Evolutionary conservation across 805 yeast genomes (phyloP).

Genomic region (Hanseniaspora opuntiae): DNA sequence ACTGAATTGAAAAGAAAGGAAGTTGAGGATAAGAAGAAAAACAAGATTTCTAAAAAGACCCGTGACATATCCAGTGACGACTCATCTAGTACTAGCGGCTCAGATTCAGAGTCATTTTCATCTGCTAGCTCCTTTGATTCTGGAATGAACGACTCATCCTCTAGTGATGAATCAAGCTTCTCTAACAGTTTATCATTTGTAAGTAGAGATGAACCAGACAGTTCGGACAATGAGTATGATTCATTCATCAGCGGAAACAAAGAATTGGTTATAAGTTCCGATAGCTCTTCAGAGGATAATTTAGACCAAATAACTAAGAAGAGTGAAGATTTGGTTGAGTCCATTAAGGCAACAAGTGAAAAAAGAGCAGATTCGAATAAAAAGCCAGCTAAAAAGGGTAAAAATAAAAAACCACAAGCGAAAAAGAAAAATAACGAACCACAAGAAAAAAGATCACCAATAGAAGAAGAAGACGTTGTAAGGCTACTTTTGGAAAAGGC

Average conservation of each 20-base stretch:
- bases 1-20: background rate
- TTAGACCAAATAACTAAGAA: background rate
- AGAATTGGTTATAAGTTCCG: background rate
- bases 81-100: background rate
- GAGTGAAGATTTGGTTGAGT: background rate
- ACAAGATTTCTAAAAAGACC: background rate
- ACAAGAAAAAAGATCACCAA: too few relatives aligned
- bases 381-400: background rate
- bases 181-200: background rate
- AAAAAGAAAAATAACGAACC: background rate
- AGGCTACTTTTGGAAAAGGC: slow-evolving; percentile 9
- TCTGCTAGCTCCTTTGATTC: background rate
- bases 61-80: background rate
- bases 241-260: background rate
- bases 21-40: background rate
- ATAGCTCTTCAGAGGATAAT: background rate
- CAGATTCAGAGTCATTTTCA: background rate
- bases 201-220: too few relatives aligned
- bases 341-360: background rate
- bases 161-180: background rate
- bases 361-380: background rate
- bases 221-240: too few relatives aligned
- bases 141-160: background rate
- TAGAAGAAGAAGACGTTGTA: slow-evolving; percentile 4
- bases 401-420: background rate